These are phyloP conservation scores for Tylopilus cervinicoccineus DNA, from an alignment of 768 basidiomycete species.

Conservation along the genomic window DNA sequence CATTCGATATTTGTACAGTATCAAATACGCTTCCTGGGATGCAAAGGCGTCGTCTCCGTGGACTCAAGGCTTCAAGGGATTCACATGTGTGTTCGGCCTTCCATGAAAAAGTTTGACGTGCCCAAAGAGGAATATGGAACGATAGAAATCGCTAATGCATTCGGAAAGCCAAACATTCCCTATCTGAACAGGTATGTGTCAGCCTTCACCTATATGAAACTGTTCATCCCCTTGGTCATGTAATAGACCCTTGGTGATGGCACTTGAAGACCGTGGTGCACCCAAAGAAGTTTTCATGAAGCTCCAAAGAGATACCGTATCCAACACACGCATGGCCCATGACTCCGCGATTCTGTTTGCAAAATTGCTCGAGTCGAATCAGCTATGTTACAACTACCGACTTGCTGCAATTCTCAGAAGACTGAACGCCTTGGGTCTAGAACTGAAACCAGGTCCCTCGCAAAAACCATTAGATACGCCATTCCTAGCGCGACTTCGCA, in stretches of 20 bases:
- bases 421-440: constrained; percentile 46
- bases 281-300: constrained; percentile 50
- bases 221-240: neutral
- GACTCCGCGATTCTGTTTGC: constrained; percentile 50
- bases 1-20: constrained; percentile 38
- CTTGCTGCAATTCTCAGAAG: constrained; percentile 49
- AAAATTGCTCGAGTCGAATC: constrained; percentile 45
- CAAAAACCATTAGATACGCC: constrained; percentile 44
- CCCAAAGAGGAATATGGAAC: constrained; percentile 45
- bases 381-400: constrained; percentile 43
- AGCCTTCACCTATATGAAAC: neutral
- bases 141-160: constrained; percentile 70
- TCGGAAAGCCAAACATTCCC: constrained; percentile 54
- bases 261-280: constrained; percentile 74
- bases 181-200: constrained; percentile 73
- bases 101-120: constrained; percentile 74
- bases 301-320: constrained; percentile 59
- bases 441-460: constrained; percentile 36
- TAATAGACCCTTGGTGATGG: constrained; percentile 65
- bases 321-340: constrained; percentile 54
- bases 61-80: constrained; percentile 53
- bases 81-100: constrained; percentile 63
- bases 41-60: constrained; percentile 75
- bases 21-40: constrained; percentile 81
- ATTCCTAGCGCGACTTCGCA: constrained; percentile 56